phyloP scores from a whole-genome alignment of 176 grass and related monocot genomes.

The Oryza meyeriana region DNA sequence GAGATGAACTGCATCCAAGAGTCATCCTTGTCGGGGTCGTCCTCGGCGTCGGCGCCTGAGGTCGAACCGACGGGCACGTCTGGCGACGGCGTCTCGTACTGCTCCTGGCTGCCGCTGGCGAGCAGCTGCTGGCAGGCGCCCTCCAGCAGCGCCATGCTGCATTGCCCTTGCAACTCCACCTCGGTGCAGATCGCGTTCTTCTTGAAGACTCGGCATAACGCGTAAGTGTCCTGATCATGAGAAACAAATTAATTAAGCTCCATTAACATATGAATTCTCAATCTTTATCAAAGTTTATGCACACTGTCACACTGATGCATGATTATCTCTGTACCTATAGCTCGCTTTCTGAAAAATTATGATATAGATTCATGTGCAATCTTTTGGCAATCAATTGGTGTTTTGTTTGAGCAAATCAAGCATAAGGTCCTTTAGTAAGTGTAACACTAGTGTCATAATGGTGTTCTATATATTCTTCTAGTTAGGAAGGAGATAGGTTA shows the following conservation, averaged over 20 bases:
- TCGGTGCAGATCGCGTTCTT: constrained; percentile 65
- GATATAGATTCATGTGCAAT: constrained; percentile 9
- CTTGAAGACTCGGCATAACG: constrained; percentile 83
- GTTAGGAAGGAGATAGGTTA: constrained; percentile 15
- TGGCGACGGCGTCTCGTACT: constrained; percentile 52
- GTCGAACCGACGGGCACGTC: constrained; percentile 56
- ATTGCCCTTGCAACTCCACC: constrained; percentile 59
- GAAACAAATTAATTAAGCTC: neutral
- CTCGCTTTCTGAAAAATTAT: neutral
- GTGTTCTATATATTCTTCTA: constrained; percentile 11
- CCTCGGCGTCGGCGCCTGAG: constrained; percentile 43
- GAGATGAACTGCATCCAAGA: constrained; percentile 95
- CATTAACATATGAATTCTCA: neutral
- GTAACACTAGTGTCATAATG: neutral
- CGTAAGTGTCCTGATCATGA: constrained; percentile 58
- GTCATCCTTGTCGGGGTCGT: constrained; percentile 64
- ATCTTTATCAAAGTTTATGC: constrained; percentile 7
- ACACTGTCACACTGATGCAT: constrained; percentile 13
- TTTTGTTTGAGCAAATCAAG: neutral
- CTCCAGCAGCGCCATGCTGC: constrained; percentile 54
- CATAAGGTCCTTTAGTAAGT: neutral
- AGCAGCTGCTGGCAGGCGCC: constrained; percentile 40
- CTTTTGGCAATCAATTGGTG: neutral
- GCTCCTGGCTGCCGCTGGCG: constrained; percentile 30
- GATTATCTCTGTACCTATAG: constrained; percentile 20